phyloP scores from a whole-genome alignment of 352 stramenopile genomes.

The Hyaloperonospora arabidopsidis region DNA sequence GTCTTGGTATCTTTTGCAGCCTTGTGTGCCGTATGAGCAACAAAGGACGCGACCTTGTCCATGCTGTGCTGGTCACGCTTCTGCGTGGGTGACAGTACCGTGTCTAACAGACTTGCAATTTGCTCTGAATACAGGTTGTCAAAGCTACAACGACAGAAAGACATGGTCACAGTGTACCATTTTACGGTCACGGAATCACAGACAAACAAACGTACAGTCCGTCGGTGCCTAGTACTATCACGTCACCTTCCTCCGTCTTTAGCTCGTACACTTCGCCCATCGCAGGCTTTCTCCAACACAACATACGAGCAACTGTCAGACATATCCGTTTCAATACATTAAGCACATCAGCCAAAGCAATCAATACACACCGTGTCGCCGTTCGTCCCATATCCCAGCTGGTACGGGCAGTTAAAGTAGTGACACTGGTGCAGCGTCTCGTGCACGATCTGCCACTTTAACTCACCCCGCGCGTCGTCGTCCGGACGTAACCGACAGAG shows the following conservation, averaged over 20 bases:
- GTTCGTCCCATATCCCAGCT: slow-evolving; percentile 82
- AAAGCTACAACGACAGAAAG: slow-evolving; percentile 53
- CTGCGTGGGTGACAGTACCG: slow-evolving; percentile 43
- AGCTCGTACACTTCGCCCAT: slow-evolving; percentile 86
- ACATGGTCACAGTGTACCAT: too few relatives aligned
- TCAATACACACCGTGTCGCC: slow-evolving; percentile 69
- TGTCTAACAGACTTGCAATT: slow-evolving; percentile 66
- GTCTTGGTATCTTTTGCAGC: slow-evolving; percentile 61
- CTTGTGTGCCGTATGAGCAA: slow-evolving; percentile 78
- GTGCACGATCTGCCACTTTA: slow-evolving; percentile 76
- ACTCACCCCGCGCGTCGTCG: slow-evolving; percentile 17
- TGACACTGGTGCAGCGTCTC: slow-evolving; percentile 89
- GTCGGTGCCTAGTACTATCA: slow-evolving; percentile 91
- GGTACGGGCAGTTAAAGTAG: slow-evolving; percentile 96
- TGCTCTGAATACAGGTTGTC: slow-evolving; percentile 92
- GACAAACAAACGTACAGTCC: slow-evolving; percentile 62
- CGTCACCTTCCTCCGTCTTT: slow-evolving; percentile 77
- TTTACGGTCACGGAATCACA: background rate
- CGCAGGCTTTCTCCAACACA: slow-evolving; percentile 46
- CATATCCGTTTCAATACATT: background rate
- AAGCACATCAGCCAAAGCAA: background rate
- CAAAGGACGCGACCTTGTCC: slow-evolving; percentile 69
- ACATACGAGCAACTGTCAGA: background rate
- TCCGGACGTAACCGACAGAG: slow-evolving; percentile 70
- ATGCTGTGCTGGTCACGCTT: slow-evolving; percentile 51